Evolutionary conservation across 179 eudicot species (phyloP).

Genomic region (Dionaea muscipula): DNA sequence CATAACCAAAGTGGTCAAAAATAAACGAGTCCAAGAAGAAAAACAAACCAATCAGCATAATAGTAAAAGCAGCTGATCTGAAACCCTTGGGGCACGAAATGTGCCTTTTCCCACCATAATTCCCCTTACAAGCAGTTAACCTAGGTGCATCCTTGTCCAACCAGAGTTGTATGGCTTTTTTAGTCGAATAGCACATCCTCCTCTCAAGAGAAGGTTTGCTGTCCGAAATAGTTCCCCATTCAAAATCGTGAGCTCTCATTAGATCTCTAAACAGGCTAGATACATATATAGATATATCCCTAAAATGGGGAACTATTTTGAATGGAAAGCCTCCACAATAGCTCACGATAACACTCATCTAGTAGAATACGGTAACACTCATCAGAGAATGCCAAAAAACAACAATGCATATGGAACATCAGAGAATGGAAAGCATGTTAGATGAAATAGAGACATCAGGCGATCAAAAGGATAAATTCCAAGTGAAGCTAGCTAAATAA

Average conservation of each 20-base stretch:
- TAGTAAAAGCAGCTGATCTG: constrained; percentile 31
- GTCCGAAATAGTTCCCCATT: constrained; percentile 13
- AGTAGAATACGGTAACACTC: constrained; percentile 18
- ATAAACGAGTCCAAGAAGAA: constrained; percentile 62
- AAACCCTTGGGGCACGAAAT: constrained; percentile 39
- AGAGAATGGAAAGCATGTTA: constrained; percentile 16
- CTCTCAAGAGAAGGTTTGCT: constrained; percentile 28
- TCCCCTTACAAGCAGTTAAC: constrained; percentile 28
- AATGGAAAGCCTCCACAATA: too few species aligned
- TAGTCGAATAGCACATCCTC: constrained; percentile 29
- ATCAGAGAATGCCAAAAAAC: background rate
- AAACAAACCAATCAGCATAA: constrained; percentile 39
- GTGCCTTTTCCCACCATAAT: constrained; percentile 40
- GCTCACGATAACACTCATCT: too few species aligned
- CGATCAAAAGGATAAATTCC: constrained; percentile 29
- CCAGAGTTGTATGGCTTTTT: constrained; percentile 24
- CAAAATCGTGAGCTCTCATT: constrained; percentile 18
- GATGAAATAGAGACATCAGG: constrained; percentile 30
- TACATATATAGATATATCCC: constrained; percentile 16
- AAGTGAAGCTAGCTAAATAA: constrained; percentile 53
- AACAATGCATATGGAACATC: too few species aligned
- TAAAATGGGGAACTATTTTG: constrained; percentile 26
- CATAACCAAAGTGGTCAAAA: constrained; percentile 34
- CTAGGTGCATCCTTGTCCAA: constrained; percentile 30
- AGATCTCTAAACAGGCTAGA: constrained; percentile 31